phyloP scores from a whole-genome alignment of 2,329 filamentous ascomycete genomes.

The Verticillium dahliae region DNA sequence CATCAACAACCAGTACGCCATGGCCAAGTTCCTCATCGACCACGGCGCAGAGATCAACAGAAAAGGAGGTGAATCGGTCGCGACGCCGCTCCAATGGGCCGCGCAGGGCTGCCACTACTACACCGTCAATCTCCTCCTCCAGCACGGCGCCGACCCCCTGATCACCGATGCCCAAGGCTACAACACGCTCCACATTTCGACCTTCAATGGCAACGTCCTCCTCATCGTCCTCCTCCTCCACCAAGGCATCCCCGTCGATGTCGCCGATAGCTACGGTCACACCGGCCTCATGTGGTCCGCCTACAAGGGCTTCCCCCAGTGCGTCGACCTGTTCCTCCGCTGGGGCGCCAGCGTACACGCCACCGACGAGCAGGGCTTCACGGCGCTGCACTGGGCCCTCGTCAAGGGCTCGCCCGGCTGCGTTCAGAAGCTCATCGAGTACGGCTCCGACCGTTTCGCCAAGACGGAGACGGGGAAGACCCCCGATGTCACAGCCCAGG shows the following conservation, averaged over 20 bases:
- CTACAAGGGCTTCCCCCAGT: conserved; percentile 91
- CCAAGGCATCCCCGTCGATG: conserved; percentile 91
- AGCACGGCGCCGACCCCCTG: conserved; percentile 86
- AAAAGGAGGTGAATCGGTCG: conserved; percentile 90
- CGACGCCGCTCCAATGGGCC: conserved; percentile 93
- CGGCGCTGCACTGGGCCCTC: conserved; percentile 90
- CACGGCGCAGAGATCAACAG: conserved; percentile 84
- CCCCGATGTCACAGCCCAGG: conserved; percentile 74
- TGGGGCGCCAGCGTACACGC: conserved; percentile 95
- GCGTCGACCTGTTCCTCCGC: conserved; percentile 84
- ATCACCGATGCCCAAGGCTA: conserved; percentile 93
- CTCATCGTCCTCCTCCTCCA: conserved; percentile 85
- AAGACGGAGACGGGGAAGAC: conserved; percentile 88
- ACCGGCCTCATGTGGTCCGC: conserved; percentile 98
- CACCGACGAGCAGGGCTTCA: conserved; percentile 86
- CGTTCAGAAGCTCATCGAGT: conserved; percentile 91
- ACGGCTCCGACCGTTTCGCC: conserved; percentile 88
- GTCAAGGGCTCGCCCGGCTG: conserved; percentile 88
- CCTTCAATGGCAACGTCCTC: conserved; percentile 92
- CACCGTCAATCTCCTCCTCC: conserved; percentile 84
- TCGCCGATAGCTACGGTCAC: conserved; percentile 82
- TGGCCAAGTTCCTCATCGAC: conserved; percentile 90
- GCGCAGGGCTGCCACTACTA: conserved; percentile 97
- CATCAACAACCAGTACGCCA: conserved; percentile 96
- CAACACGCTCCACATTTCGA: conserved; percentile 94